Evolutionary conservation across 306 rosid genomes (phyloP), one percentile per base, ranked within the genome.

Genomic region (Abrus pulchellus): DNA sequence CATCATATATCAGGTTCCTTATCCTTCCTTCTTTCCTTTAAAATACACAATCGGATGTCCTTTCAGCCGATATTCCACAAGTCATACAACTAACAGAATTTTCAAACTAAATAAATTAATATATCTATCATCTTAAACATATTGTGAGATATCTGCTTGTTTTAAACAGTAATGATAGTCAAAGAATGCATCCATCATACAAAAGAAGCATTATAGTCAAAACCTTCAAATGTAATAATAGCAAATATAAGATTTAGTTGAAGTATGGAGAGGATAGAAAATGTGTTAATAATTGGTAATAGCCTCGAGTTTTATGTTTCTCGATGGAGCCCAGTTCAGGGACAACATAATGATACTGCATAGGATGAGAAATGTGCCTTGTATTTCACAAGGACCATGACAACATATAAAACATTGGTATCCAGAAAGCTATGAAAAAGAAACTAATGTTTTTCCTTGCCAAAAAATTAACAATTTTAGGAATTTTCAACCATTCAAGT

Each of bases 1-100:
- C 52, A 77, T 36, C 80, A 38, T 20, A 75, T 44, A 69, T 30
- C 44, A 71, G 34, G 2, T 36, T 34, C 8, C 6, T 57, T 56
- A 43, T 14, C 34, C 10, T 32, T 65, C 14, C 45, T 43, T 47
- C 36, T 75, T 59, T 13, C 53, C 32, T 38, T 45, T 40, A 3
- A 13, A 27, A 29, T 3, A 14, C 10, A 44, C 6, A 28, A 7
- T 7, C 28, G 12, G 65, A 52, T 50, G 74, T 14, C 81, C 20
- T 63, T 34, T 34, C 12, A 47, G 9, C 30, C 30, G 44, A 70
- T 50, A 75, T 13, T 47, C 27, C 50, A 48, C 9, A 33, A 48
- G 32, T 48, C 20, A 60, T 32, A 43, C 10, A 41, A 36, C 40
- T 2, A 36, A 2, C 40, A 36, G 4, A 36, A 2, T 40, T 28